A percentile compares a stretch with the other conserved stretches of the same genome.
These are phyloP conservation scores for Polygonum aviculare DNA, from an alignment of 148 eudicot genomes.

Conservation along the genomic window DNA sequence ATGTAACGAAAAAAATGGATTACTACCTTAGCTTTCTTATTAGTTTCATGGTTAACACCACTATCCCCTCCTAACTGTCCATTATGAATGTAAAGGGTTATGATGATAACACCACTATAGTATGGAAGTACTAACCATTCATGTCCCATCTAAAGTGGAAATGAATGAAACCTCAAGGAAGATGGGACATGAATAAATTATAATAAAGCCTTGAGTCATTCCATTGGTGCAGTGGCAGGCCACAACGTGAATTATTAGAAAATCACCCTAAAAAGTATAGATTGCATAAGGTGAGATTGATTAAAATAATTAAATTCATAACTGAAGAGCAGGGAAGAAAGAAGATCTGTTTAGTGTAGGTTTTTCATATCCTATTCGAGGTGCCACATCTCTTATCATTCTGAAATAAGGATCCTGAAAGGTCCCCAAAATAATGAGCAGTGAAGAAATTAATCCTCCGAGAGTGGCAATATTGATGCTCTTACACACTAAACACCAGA, in stretches of 20 bases:
- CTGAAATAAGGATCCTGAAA: constrained; percentile 96
- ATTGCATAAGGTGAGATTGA: background rate
- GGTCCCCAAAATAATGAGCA: constrained; percentile 10
- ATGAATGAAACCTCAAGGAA: too few relatives aligned
- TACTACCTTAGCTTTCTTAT: constrained; percentile 32
- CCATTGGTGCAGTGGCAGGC: background rate
- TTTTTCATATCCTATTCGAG: constrained; percentile 82
- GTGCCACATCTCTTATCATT: constrained; percentile 99
- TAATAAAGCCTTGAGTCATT: too few relatives aligned
- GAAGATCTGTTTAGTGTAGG: constrained; percentile 86
- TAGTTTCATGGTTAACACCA: constrained; percentile 20
- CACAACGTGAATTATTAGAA: background rate
- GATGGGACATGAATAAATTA: too few relatives aligned
- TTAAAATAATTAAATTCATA: constrained; percentile 9
- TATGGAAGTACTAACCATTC: too few relatives aligned
- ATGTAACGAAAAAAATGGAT: background rate
- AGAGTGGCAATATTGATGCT: background rate
- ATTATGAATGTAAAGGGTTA: too few relatives aligned
- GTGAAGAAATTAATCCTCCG: constrained; percentile 6
- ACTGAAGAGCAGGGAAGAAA: constrained; percentile 99
- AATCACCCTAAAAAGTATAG: background rate
- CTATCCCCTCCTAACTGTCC: constrained; percentile 24
- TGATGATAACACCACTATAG: too few relatives aligned
- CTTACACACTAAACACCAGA: background rate
- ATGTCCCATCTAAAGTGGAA: too few relatives aligned